These are phyloP conservation scores for Arthrobotrys iridis DNA, from an alignment of 2,329 filamentous ascomycete genomes.

Conservation along the genomic window DNA sequence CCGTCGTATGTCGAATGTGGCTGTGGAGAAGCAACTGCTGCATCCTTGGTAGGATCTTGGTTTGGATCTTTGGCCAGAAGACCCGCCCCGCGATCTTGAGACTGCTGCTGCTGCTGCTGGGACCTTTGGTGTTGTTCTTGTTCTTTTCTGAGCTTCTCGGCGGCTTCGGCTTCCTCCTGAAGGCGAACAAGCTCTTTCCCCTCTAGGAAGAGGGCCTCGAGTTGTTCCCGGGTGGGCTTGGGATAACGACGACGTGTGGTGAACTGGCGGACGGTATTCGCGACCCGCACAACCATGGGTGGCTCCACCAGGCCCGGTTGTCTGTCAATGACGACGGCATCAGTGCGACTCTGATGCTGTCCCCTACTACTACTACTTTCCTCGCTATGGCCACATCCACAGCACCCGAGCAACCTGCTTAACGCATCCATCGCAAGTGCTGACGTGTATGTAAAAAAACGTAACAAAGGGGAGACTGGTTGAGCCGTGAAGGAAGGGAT, in stretches of 20 bases:
- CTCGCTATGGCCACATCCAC: conserved; percentile 46
- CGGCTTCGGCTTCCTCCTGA: conserved; percentile 33
- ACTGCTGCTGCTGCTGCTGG: background rate
- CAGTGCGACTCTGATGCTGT: conserved; percentile 25
- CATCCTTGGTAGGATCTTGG: background rate
- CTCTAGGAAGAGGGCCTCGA: conserved; percentile 41
- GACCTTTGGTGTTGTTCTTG: background rate
- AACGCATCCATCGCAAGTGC: conserved; percentile 43
- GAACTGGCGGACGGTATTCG: conserved; percentile 19
- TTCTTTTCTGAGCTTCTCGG: conserved; percentile 1
- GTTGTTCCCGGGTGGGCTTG: conserved; percentile 40
- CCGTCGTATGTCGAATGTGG: conserved; percentile 5
- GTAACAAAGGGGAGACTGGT: conserved; percentile 36
- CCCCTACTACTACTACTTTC: conserved; percentile 12
- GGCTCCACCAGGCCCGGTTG: conserved; percentile 28
- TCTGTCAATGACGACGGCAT: conserved; percentile 23
- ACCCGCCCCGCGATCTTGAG: background rate
- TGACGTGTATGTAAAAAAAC: conserved; percentile 30
- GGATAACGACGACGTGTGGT: conserved; percentile 26
- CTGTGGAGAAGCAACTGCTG: background rate
- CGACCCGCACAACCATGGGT: conserved; percentile 32
- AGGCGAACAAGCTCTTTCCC: conserved; percentile 45
- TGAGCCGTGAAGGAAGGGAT: conserved; percentile 49
- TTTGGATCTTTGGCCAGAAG: background rate
- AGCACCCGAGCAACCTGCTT: conserved; percentile 50